Base-by-base conservation (phyloP, 768 basidiomycete species). In the Calocera cornea region DNA sequence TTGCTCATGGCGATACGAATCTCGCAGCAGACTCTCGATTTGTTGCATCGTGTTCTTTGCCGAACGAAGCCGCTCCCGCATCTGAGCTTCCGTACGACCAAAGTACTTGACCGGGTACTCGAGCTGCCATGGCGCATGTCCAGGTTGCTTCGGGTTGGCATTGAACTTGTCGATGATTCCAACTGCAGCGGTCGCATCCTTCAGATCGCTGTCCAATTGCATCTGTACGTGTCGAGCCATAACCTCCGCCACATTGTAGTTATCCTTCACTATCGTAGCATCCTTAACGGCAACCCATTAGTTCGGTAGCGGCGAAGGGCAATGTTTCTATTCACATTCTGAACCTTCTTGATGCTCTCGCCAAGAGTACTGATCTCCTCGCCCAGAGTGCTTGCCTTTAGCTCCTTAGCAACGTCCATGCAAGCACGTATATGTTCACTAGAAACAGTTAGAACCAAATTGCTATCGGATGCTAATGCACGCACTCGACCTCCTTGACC, bases 11-110 rank as follows among this genome's bases (percentile, higher is more conserved):
- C 54, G 54, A 33, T 60, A 60, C 54, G 54, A 60, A 60, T 60
- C 54, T 27, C 27, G 54, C 19, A 60, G 54, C 24, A 60, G 27
- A 19, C 54, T 31, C 27, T 60, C 54, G 22, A 60, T 60, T 27
- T 60, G 54, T 27, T 60, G 54, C 54, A 60, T 60, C 27, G 54
- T 60, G 54, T 60, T 60, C 31, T 60, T 60, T 19, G 54, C 54
- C 27, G 54, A 60, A 33, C 22, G 54, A 2, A 60, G 54, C 54
- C 54, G 14, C 27, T 33, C 31, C 54, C 54, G 54, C 54, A 60
- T 60, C 54, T 60, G 54, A 8, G 54, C 54, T 33, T 60, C 54
- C 31, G 54, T 60, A 5, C 54, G 54, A 60, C 14, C 54, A 33
- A 60, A 60, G 27, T 60, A 60, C 31, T 60, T 60, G 24, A 60